Evolutionary conservation across 1,284 basidiomycete species (phyloP), one percentile per base, ranked within the genome.

Genomic region (Apiotrichum montevideense): DNA sequence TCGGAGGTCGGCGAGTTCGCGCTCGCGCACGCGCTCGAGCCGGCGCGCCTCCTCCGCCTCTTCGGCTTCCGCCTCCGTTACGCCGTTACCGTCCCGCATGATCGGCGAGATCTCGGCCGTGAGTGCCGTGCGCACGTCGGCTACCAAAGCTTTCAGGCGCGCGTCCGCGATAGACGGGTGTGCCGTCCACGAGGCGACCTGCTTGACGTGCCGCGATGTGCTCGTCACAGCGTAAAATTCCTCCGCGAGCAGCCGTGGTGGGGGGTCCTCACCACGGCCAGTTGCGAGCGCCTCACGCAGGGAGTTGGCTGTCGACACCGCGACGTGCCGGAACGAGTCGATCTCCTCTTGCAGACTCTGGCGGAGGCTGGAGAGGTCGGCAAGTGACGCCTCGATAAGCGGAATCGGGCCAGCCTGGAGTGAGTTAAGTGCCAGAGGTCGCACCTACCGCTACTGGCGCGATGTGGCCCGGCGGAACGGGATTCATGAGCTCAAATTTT

Each of bases 351-450:
- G 75, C 34, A 92, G 79, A 54, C 83, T 81, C 46, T 79, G 77
- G 42, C 87, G 79, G 0, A 87, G 83, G 46, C 81, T 80, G 65
- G 90, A 87, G 1, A 90, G 83, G 61, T 91, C 84, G 49, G 85
- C 82, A 33, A 93, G 77, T 2, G 88, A 84, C 35, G 82, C 77
- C 62, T 93, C 90, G 46, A 87, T 70, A 59, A 84, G 80, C 5
- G 81, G 80, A 46, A 82, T 80, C 51, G 71, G 60, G 0, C 63
- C 63, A 35, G 59, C 45, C 15, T 49, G 15, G 2, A 1, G 48
- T 46, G n/a, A 55, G 53, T 2, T 21, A 6, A 21, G 14, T 33
- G 9, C 33, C 6, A 63, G 65, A 62, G 40, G 71, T 67, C n/a
- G 21, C 15, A 49, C 47, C 1, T 39, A 39, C 37, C 37, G 65